These are phyloP conservation scores for Dactylellina sp. DNA, from an alignment of 2,329 filamentous ascomycete genomes.

Conservation along the genomic window DNA sequence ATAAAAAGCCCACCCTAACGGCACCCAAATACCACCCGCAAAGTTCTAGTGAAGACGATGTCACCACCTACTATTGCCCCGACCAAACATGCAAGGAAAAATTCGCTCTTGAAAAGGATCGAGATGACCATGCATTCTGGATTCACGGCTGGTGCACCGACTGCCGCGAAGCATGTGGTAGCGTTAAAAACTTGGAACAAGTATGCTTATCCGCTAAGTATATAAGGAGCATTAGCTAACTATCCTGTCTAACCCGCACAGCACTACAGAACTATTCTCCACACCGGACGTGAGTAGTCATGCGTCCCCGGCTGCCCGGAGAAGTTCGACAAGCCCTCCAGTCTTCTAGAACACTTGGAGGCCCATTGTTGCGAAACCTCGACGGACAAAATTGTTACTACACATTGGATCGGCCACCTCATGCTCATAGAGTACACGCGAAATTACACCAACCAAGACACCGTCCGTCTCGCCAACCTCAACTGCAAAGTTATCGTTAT, in stretches of 20 bases:
- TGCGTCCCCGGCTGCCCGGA: constrained; percentile 33
- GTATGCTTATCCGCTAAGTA: constrained; percentile 14
- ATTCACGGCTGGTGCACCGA: constrained; percentile 39
- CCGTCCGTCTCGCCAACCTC: constrained; percentile 15
- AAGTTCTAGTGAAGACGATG: background rate
- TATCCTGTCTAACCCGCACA: background rate
- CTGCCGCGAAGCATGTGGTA: constrained; percentile 2
- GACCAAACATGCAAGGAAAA: background rate
- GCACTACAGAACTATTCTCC: constrained; percentile 37
- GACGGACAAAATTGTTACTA: constrained; percentile 7
- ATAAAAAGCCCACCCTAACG: background rate
- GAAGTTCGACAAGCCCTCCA: constrained; percentile 34
- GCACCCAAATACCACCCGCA: background rate
- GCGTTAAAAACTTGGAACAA: constrained; percentile 2
- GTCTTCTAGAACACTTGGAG: constrained; percentile 31
- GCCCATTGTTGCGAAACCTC: background rate
- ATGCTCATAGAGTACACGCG: constrained; percentile 27
- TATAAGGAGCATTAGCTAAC: background rate
- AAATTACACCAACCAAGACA: constrained; percentile 33
- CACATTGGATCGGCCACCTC: constrained; percentile 34
- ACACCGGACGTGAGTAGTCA: constrained; percentile 39
- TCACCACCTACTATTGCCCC: constrained; percentile 21
- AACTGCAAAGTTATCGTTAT: constrained; percentile 31
- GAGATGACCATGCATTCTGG: constrained; percentile 46
- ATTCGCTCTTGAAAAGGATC: constrained; percentile 35